These are phyloP conservation scores for Acer negundo DNA, from an alignment of 345 rosid species.

Conservation along the genomic window DNA sequence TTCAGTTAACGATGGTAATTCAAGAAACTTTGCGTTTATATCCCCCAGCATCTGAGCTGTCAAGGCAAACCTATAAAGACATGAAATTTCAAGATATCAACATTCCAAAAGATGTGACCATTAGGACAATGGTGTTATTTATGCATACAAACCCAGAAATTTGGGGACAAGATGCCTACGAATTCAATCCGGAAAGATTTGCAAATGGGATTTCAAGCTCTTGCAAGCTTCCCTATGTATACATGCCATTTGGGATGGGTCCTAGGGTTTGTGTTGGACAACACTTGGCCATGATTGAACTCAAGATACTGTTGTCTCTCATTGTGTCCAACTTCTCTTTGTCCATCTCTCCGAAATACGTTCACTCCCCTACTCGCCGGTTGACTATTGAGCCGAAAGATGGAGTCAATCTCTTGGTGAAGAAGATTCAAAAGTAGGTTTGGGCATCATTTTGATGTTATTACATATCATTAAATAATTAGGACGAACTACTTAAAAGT, in stretches of 20 bases:
- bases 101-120: conserved; percentile 40
- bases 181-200: conserved; percentile 43
- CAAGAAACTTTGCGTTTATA: conserved; percentile 49
- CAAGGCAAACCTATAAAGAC: conserved; percentile 49
- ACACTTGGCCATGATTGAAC: conserved; percentile 51
- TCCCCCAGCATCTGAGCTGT: conserved; percentile 42
- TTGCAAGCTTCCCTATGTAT: conserved; percentile 35
- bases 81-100: conserved; percentile 36
- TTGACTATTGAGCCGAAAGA: conserved; percentile 42
- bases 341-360: conserved; percentile 36
- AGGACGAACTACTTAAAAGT: too few species aligned
- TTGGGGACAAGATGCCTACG: conserved; percentile 48
- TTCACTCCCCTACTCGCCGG: conserved; percentile 34
- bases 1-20: conserved; percentile 40
- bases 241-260: conserved; percentile 56
- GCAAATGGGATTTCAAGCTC: conserved; percentile 39
- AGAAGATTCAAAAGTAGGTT: background rate
- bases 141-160: conserved; percentile 48
- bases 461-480: too few species aligned
- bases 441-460: too few species aligned
- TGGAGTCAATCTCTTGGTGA: conserved; percentile 42
- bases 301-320: conserved; percentile 38
- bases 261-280: conserved; percentile 50
- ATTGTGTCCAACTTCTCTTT: conserved; percentile 39
- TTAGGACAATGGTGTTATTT: conserved; percentile 33